Evolutionary conservation across 2,329 filamentous ascomycete species (phyloP), one percentile per base, ranked within the genome.

Genomic region (Penicillium decumbens): DNA sequence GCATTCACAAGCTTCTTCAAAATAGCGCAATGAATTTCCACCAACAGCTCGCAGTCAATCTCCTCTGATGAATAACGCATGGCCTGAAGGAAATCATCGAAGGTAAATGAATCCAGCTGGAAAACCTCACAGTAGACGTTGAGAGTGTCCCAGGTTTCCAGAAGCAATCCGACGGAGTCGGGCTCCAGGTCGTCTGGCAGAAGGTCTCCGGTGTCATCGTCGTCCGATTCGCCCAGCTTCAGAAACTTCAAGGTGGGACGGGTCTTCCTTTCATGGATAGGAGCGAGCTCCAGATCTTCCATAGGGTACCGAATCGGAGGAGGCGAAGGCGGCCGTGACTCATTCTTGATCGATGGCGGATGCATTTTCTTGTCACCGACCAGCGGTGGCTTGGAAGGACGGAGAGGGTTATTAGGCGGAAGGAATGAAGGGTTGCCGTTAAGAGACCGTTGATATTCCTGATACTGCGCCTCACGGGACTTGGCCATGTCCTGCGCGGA

Each of bases 121-220:
- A 95, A 95, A 15, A 96, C 86, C 63, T 95, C 89, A 65, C 90
- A 95, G 66, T 96, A 96, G n/a, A 98, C 92, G 63, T 96, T 98
- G 29, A 98, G 78, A 0, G 91, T 96, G 61, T 96, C 90, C 93
- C 93, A 98, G 0, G 88, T 89, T 71, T 96, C 92, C 23, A 98
- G 73, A 13, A 97, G 75, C 2, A 83, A 80, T 0, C 91, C 90
- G n/a, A 96, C 82, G 3, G 89, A 92, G 60, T 87, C 83, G 82
- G 92, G 93, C 18, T 84, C 74, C 46, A 97, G 83, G 33, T 65
- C 59, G 47, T 65, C 62, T n/a, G 62, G 63, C 57, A 75, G 72
- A 13, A 75, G 67, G n/a, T 73, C 67, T 47, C 70, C 72, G 35
- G 75, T 71, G 15, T 77, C 73, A 10, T 75, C 65, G 5, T 77